phyloP scores from a whole-genome alignment of 2,329 filamentous ascomycete genomes.

The Diplodia scrobiculata region DNA sequence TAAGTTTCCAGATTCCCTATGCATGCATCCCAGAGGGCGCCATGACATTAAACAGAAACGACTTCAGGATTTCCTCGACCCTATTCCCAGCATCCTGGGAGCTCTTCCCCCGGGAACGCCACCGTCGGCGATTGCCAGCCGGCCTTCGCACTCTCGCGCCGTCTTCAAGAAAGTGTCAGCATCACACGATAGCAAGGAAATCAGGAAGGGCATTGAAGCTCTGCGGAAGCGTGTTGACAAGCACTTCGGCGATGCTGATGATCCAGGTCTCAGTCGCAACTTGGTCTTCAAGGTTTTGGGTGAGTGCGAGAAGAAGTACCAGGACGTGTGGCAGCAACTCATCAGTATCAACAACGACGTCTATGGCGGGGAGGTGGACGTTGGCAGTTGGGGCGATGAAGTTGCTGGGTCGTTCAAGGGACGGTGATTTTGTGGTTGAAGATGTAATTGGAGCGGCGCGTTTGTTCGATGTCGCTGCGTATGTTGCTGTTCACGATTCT shows the following conservation, averaged over 20 bases:
- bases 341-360: conserved; percentile 48
- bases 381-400: conserved; percentile 35
- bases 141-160: conserved; percentile 78
- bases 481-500: not conserved
- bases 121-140: conserved; percentile 67
- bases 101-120: conserved; percentile 49
- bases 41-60: conserved; percentile 30
- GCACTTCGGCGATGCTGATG: conserved; percentile 89
- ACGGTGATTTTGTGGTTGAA: not conserved
- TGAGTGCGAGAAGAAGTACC: conserved; percentile 62
- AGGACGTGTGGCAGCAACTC: conserved; percentile 55
- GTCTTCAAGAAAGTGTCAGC: conserved; percentile 85
- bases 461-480: not conserved
- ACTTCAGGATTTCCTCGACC: conserved; percentile 76
- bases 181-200: conserved; percentile 78
- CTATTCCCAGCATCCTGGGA: conserved; percentile 72
- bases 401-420: conserved; percentile 26
- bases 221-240: conserved; percentile 92
- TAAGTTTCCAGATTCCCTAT: conserved; percentile 37
- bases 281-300: conserved; percentile 62
- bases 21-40: not conserved
- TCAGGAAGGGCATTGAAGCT: conserved; percentile 85
- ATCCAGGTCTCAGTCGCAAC: conserved; percentile 64
- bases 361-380: conserved; percentile 51
- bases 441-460: conserved; percentile 5